phyloP scores from a whole-genome alignment of 1,284 basidiomycete species.

The Schizophyllum commune region DNA sequence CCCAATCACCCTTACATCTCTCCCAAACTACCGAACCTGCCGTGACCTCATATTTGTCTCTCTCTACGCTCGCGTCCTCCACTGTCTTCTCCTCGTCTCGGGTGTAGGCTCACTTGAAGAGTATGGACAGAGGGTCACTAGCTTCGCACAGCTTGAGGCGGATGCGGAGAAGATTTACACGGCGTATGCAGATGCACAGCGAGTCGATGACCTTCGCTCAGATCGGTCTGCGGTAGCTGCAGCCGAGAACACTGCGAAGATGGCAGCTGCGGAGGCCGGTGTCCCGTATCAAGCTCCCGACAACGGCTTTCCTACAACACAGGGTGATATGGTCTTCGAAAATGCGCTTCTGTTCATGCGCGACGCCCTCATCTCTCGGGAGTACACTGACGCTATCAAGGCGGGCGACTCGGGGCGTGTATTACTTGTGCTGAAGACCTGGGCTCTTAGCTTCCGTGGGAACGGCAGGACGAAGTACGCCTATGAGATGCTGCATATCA shows the following conservation, averaged over 20 bases:
- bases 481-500: constrained; percentile 28
- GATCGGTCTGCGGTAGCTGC: not conserved
- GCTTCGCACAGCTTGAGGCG: constrained; percentile 4
- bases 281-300: not conserved
- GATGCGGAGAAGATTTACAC: constrained; percentile 6
- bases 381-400: constrained; percentile 28
- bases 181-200: constrained; percentile 5
- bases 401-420: constrained; percentile 27
- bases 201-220: constrained; percentile 9
- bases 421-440: constrained; percentile 25
- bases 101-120: constrained; percentile 14
- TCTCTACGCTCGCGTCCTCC: constrained; percentile 17
- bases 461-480: constrained; percentile 31
- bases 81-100: constrained; percentile 19
- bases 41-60: constrained; percentile 21
- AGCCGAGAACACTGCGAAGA: not conserved
- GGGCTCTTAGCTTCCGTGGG: constrained; percentile 24
- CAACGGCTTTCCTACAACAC: not conserved
- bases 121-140: constrained; percentile 1
- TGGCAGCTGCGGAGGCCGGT: too few relatives aligned
- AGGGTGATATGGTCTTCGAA: constrained; percentile 29
- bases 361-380: constrained; percentile 25
- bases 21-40: constrained; percentile 19
- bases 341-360: constrained; percentile 27
- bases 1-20: constrained; percentile 19